Conservation (phyloP, 805 yeast genomes). For the Saturnispora quitensis region DNA sequence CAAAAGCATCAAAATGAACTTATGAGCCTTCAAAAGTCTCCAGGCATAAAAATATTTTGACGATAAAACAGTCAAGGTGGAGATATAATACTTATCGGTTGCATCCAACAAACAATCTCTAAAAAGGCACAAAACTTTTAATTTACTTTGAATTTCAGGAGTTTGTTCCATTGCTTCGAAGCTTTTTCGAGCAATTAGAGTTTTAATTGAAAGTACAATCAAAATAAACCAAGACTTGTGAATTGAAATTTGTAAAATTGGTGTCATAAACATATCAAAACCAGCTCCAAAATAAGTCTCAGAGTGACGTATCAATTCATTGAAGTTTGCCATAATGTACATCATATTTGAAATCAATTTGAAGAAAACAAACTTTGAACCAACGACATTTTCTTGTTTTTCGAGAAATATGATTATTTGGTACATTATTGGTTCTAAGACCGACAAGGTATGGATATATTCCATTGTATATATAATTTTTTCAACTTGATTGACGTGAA, state of each 20-base stretch:
- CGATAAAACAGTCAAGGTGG: conserved; percentile 38
- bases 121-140: not conserved
- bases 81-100: conserved; percentile 24
- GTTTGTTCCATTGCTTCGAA: conserved; percentile 4
- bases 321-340: conserved; percentile 31
- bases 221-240: conserved; percentile 27
- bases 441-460: conserved; percentile 24
- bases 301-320: conserved; percentile 27
- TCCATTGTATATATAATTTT: conserved; percentile 18
- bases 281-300: conserved; percentile 26
- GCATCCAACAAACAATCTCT: conserved; percentile 13
- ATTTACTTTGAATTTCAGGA: conserved; percentile 1
- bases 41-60: conserved; percentile 57
- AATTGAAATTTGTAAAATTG: conserved; percentile 28
- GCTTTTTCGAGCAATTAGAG: conserved; percentile 22
- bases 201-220: conserved; percentile 23
- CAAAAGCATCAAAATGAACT: conserved; percentile 31
- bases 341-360: conserved; percentile 26
- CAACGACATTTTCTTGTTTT: conserved; percentile 22
- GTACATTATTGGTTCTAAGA: conserved; percentile 33
- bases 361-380: conserved; percentile 31
- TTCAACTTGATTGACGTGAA: conserved; percentile 16
- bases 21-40: conserved; percentile 54
- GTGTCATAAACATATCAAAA: conserved; percentile 32
- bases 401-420: conserved; percentile 33